Percentiles rank a stretch among this genome's conserved stretches.
phyloP scores from a whole-genome alignment of 805 yeast species.

The Lipomyces yamanashiensis region DNA sequence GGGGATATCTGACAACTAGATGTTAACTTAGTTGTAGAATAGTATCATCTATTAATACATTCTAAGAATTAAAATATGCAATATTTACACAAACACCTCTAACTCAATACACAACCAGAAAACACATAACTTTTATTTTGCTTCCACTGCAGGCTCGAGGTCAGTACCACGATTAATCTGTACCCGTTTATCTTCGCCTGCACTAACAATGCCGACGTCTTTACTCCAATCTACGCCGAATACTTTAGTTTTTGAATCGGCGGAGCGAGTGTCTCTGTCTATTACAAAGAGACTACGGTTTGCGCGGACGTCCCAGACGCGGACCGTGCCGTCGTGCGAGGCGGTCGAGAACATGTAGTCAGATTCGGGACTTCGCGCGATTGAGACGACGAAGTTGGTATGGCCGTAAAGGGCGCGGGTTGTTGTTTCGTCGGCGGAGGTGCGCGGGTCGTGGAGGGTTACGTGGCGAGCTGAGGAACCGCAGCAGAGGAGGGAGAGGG shows the following conservation, averaged over 20 bases:
- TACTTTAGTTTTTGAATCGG: constrained; percentile 60
- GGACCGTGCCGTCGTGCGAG: constrained; percentile 95
- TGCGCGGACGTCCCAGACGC: constrained; percentile 95
- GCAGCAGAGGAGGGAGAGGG: constrained; percentile 73
- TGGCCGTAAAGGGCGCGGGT: constrained; percentile 85
- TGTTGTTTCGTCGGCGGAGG: constrained; percentile 53
- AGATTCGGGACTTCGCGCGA: constrained; percentile 75
- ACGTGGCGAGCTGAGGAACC: constrained; percentile 99
- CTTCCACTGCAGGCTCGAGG: background rate
- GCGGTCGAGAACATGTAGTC: constrained; percentile 85
- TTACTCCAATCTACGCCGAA: constrained; percentile 86
- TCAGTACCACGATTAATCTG: constrained; percentile 64
- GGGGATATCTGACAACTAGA: too few species aligned
- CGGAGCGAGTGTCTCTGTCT: constrained; percentile 58
- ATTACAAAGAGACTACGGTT: constrained; percentile 72
- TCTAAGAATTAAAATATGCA: background rate
- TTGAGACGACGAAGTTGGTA: constrained; percentile 82
- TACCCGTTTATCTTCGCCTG: constrained; percentile 91
- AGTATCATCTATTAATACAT: background rate
- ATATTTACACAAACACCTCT: background rate
- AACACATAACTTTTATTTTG: background rate
- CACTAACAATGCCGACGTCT: constrained; percentile 82
- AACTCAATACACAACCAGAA: background rate
- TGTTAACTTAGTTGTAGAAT: too few species aligned
- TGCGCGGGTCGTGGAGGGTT: constrained; percentile 89